A percentile compares a stretch with the other conserved stretches of the same genome.
Evolutionary conservation across 2,329 filamentous ascomycete species (phyloP).

Genomic region (Plenodomus lindquistii): DNA sequence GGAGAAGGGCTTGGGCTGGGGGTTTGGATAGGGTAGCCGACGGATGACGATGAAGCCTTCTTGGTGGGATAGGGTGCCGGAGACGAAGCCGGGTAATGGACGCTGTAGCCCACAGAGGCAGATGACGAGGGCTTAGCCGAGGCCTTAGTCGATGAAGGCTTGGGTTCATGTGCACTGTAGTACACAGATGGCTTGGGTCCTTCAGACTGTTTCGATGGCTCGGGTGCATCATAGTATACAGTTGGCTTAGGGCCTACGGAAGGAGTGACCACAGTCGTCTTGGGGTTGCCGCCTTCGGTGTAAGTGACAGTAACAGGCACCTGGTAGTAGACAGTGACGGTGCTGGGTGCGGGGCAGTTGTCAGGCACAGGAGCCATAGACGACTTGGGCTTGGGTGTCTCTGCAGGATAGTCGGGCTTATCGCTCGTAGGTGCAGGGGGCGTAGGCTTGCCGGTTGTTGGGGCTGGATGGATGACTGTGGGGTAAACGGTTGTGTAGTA

Average conservation of each 20-base stretch:
- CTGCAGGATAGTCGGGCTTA: conserved; percentile 4
- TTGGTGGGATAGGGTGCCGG: conserved; percentile 28
- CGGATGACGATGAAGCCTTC: conserved; percentile 2
- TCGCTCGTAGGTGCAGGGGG: conserved; percentile 12
- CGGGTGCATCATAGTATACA: background rate
- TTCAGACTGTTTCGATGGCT: conserved; percentile 1
- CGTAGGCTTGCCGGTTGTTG: background rate
- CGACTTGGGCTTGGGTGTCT: conserved; percentile 8
- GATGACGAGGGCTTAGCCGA: conserved; percentile 1
- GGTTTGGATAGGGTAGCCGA: background rate
- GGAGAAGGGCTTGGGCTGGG: background rate
- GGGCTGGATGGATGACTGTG: conserved; percentile 9
- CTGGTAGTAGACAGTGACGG: conserved; percentile 20
- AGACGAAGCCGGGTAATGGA: conserved; percentile 6
- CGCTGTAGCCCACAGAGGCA: conserved; percentile 7
- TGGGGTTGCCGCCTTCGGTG: conserved; percentile 23
- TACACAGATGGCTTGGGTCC: conserved; percentile 13
- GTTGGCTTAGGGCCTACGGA: conserved; percentile 6
- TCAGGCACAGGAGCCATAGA: background rate
- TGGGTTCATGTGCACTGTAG: no score
- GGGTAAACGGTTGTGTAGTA: conserved; percentile 20
- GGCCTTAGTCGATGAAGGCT: no score
- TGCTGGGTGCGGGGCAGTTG: conserved; percentile 29
- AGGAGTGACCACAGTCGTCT: conserved; percentile 27
- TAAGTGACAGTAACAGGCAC: conserved; percentile 26